Percentiles rank a stretch among this genome's conserved stretches.
Conservation (phyloP, 2,329 filamentous ascomycete species). For the Trichoderma pleuroti region DNA sequence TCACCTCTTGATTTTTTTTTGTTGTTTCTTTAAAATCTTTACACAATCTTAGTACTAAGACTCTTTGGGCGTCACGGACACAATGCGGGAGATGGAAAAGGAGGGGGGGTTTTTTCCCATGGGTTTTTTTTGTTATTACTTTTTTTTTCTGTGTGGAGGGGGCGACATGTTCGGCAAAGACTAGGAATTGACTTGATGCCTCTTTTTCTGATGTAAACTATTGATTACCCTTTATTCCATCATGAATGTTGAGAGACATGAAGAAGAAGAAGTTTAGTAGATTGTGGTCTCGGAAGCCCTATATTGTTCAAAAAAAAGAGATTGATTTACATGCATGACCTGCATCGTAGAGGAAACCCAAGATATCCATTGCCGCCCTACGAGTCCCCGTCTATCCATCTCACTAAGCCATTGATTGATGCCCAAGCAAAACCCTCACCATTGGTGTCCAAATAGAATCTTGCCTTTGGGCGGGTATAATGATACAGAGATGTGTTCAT, state of each 20-base stretch:
- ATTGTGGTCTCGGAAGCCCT: background rate
- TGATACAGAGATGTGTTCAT: constrained; percentile 12
- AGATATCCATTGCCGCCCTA: background rate
- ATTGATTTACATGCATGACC: background rate
- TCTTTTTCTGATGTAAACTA: background rate
- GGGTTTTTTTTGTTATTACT: background rate
- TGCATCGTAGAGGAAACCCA: background rate
- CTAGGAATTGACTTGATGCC: background rate
- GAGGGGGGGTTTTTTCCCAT: background rate
- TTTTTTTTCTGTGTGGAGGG: background rate
- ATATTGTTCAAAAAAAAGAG: background rate
- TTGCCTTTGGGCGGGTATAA: constrained; percentile 13
- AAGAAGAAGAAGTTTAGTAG: background rate
- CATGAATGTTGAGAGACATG: background rate
- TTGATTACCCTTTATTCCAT: background rate
- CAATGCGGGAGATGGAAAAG: background rate
- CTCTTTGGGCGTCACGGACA: constrained; percentile 3
- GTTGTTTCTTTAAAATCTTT: background rate
- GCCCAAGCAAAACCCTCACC: background rate
- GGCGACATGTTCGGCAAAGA: background rate
- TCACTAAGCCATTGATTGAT: background rate
- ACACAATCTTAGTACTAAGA: background rate
- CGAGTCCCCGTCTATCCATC: background rate
- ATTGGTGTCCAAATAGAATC: background rate
- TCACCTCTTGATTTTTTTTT: background rate